These are phyloP conservation scores for Anthostomella pinea DNA, from an alignment of 2,329 filamentous ascomycete species.

Conservation along the genomic window DNA sequence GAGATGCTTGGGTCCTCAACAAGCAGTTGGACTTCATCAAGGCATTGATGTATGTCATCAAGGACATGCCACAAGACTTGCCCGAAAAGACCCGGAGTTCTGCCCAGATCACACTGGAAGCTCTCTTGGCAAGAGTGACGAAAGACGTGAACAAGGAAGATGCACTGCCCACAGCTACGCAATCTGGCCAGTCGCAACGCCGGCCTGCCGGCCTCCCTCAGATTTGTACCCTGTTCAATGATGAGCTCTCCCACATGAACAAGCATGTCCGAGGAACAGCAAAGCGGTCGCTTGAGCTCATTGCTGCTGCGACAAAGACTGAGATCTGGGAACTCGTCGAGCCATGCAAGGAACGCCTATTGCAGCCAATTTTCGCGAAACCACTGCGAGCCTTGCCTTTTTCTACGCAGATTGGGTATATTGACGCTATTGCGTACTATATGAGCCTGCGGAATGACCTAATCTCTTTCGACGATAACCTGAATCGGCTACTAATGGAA, in stretches of 20 bases:
- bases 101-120: slow-evolving; percentile 78
- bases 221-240: slow-evolving; percentile 81
- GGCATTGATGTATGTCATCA: slow-evolving; percentile 94
- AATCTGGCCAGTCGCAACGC: slow-evolving; percentile 43
- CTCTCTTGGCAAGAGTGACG: slow-evolving; percentile 75
- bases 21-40: slow-evolving; percentile 86
- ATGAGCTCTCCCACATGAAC: slow-evolving; percentile 93
- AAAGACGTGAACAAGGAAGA: slow-evolving; percentile 80
- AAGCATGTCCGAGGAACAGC: slow-evolving; percentile 88
- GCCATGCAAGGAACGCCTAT: slow-evolving; percentile 83
- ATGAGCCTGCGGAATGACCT: slow-evolving; percentile 86
- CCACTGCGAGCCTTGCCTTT: slow-evolving; percentile 91
- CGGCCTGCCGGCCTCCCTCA: slow-evolving; percentile 64
- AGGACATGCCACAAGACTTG: slow-evolving; percentile 93
- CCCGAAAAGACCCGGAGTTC: slow-evolving; percentile 83
- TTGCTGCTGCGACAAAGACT: slow-evolving; percentile 73
- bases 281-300: slow-evolving; percentile 73
- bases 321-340: slow-evolving; percentile 86
- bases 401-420: slow-evolving; percentile 93
- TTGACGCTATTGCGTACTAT: slow-evolving; percentile 96
- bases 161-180: slow-evolving; percentile 41
- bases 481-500: slow-evolving; percentile 89
- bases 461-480: slow-evolving; percentile 84
- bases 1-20: slow-evolving; percentile 76
- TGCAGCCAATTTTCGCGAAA: slow-evolving; percentile 94